phyloP scores from a whole-genome alignment of 2,329 filamentous ascomycete species.

The Trichoderma simmonsii region DNA sequence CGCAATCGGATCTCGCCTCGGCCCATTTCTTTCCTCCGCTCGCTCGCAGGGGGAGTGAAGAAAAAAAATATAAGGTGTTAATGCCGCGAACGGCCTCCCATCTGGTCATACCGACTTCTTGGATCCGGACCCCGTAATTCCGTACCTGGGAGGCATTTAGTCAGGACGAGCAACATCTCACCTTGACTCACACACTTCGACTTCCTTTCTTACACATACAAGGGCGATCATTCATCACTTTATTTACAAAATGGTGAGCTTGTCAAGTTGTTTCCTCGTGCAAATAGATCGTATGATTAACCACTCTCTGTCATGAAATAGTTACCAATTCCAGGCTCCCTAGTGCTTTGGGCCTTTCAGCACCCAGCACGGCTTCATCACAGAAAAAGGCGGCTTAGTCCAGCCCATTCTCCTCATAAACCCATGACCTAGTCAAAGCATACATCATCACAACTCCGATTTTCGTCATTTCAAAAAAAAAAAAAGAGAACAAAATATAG shows the following conservation, averaged over 20 bases:
- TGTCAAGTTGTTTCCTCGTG: neutral
- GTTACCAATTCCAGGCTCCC: neutral
- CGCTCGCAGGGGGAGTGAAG: neutral
- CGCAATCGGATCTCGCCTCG: slow-evolving; percentile 7
- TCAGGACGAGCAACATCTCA: neutral
- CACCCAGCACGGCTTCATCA: slow-evolving; percentile 2
- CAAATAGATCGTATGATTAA: neutral
- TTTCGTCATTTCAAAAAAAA: neutral
- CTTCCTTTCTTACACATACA: neutral
- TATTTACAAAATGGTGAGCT: neutral
- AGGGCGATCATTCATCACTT: neutral
- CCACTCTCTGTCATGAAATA: neutral
- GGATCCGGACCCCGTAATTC: neutral
- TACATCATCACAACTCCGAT: slow-evolving; percentile 17
- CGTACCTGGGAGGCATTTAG: neutral
- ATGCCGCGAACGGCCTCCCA: slow-evolving; percentile 3
- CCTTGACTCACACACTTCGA: neutral
- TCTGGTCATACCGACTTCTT: neutral
- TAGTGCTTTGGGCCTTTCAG: neutral
- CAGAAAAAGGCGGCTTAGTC: neutral
- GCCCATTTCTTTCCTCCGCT: neutral
- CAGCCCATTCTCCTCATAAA: neutral
- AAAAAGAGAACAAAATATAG: neutral
- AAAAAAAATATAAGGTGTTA: neutral
- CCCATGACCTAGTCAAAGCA: neutral